Base-by-base conservation (phyloP, 805 yeast species). In the Middelhovenomyces tepae region DNA sequence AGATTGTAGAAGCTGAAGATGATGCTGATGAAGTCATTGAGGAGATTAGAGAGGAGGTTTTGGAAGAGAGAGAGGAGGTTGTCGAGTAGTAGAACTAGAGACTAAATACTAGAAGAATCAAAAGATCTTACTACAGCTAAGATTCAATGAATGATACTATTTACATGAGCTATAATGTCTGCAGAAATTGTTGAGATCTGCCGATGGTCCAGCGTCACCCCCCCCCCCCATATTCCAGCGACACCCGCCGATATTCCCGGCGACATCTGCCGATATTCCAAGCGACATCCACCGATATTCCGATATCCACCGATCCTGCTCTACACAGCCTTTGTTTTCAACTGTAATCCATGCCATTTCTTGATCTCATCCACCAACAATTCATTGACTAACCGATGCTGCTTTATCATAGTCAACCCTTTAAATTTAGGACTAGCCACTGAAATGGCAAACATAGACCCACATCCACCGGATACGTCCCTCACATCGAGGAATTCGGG, bases 391-490 rank as follows among this genome's bases (percentile, higher is more conserved):
- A 89, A 56, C 39, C 95, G 69, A 51, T 91, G 98, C 56, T 91
- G 98, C 52, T 86, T 87, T 44, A 91, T 68, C 76, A 84, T 84
- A 1, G 83, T 64, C 27, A 83, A 51, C 0, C 94, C 94, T 46
- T 80, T 74, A 59, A 91, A 91, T 48, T 73, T 62, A 2, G 64
- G 66, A 34, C 91, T 76, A 28, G 76, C 80, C 11, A 91, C 71
- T 38, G 67, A 62, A 32, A 91, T 89, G 30, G 94, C 85, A 60
- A 85, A 91, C 98, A 91, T 91, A 5, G 96, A 86, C 1, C 98
- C 98, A 59, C 98, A 91, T 1, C 98, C 98, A 13, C 89, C 97
- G 17, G 91, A 78, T 6, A 89, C 75, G 53, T 89, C 97, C 43
- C 67, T 64, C 5, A 89, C 96, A 17, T 67, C 65, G 28, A 87